phyloP scores from a whole-genome alignment of 805 yeast genomes.

The Pichia cephalocereana region DNA sequence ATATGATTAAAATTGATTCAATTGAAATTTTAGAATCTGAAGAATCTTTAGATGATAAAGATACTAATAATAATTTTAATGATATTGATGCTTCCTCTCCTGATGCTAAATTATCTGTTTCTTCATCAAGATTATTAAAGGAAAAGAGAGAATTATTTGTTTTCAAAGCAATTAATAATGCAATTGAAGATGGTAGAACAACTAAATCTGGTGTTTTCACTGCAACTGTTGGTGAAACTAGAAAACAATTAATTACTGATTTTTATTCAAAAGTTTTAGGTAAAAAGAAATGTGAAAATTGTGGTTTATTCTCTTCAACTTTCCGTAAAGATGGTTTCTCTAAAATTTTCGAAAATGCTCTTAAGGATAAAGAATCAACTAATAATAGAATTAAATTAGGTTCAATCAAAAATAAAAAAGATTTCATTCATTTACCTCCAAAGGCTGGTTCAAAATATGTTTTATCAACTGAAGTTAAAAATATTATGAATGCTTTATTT shows the following conservation, averaged over 20 bases:
- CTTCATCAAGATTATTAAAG: conserved; percentile 34
- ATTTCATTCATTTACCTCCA: conserved; percentile 37
- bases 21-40: conserved; percentile 27
- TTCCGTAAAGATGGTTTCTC: conserved; percentile 93
- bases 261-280: conserved; percentile 65
- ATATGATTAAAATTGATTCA: conserved; percentile 38
- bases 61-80: conserved; percentile 10
- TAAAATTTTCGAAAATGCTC: conserved; percentile 82
- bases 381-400: conserved; percentile 67
- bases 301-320: conserved; percentile 91
- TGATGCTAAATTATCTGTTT: conserved; percentile 15
- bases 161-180: conserved; percentile 57
- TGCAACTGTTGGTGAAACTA: conserved; percentile 78
- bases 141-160: conserved; percentile 63
- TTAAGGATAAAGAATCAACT: conserved; percentile 70
- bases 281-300: conserved; percentile 88
- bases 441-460: conserved; percentile 77
- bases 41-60: conserved; percentile 25
- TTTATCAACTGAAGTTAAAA: conserved; percentile 78
- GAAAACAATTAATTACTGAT: conserved; percentile 63
- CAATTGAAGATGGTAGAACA: conserved; percentile 69
- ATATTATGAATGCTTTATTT: conserved; percentile 68
- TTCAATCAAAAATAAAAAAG: conserved; percentile 12
- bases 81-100: conserved; percentile 15
- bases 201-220: conserved; percentile 62